Base-by-base conservation (phyloP, 1,284 basidiomycete genomes). In the Cryptococcus deneoformans region DNA sequence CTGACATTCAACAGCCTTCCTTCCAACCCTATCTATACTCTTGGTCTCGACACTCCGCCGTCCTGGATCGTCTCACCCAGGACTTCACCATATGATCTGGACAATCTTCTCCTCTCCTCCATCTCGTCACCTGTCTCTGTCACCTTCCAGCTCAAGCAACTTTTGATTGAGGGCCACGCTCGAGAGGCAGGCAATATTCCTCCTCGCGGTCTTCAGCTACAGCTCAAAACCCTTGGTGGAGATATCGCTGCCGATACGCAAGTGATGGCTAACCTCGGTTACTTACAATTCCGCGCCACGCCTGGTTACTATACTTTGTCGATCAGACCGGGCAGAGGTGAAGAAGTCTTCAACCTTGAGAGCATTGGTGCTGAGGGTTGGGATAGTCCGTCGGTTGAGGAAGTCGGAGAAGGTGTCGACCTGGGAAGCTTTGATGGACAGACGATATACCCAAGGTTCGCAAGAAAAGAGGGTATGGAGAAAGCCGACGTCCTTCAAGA, bases 241-340 rank as follows among this genome's bases (percentile, higher is more conserved):
- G 73, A 73, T 0, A 80, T 84, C 0, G 82, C 90, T 6, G 88
- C 87, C 14, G 91, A 94, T 65, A 92, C 90, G 0, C 87, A 86
- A 61, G 88, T 98, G 47, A 92, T 97, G 66, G 92, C 90, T 5
- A 99, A 98, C 71, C 80, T 98, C 8, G 96, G 95, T 3, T 99
- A 99, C 77, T 82, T 97, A 61, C 96, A 99, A 76, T 93, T 99
- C 81, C 92, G 92, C 70, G 89, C 90, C 2, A 87, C 84, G 50
- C 95, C 95, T 0, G 95, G 95, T 2, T 85, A 90, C 0, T 96
- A 90, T 80, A 80, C 82, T 50, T 81, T 98, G 1, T 84, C 87
- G 54, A 92, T 98, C 55, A 84, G 94, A 3, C 82, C 85, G 10
- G 93, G 93, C 0, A 81, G 87, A 5, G 92, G 92, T 4, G 80